A percentile compares a stretch with the other conserved stretches of the same genome.
Evolutionary conservation across 2,329 filamentous ascomycete genomes (phyloP).

Genomic region (Diaporthe vexans): DNA sequence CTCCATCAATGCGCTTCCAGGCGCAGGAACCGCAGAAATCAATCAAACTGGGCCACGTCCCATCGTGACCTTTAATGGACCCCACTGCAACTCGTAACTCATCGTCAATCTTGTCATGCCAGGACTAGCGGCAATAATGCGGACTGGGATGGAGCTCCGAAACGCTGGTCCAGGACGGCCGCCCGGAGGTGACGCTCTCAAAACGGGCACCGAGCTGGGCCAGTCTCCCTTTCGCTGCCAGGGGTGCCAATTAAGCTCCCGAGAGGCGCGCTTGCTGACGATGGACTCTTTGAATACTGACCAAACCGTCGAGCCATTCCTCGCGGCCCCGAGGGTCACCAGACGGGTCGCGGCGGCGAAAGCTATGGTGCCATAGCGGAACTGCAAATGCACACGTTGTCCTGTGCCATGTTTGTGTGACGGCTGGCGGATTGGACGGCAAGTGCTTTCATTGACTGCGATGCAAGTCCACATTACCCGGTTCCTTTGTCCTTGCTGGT

Average conservation of each 20-base stretch:
- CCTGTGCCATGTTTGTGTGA: conserved; percentile 10
- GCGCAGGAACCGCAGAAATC: conserved; percentile 40
- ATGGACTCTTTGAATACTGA: conserved; percentile 5
- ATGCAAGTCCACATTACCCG: background rate
- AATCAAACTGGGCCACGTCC: conserved; percentile 41
- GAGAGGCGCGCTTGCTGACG: conserved; percentile 33
- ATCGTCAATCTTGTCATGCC: conserved; percentile 37
- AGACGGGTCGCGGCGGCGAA: background rate
- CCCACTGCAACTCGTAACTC: conserved; percentile 38
- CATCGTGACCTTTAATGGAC: conserved; percentile 32
- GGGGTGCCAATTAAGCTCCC: conserved; percentile 36
- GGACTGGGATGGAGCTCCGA: conserved; percentile 36
- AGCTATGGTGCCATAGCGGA: conserved; percentile 26
- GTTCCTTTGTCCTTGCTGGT: conserved; percentile 6
- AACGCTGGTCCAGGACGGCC: conserved; percentile 18
- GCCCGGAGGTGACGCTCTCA: conserved; percentile 14
- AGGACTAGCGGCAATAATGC: conserved; percentile 27
- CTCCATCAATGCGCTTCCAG: conserved; percentile 31
- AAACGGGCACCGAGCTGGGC: conserved; percentile 20
- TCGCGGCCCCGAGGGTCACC: conserved; percentile 28
- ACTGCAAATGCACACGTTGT: conserved; percentile 21
- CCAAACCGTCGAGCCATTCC: conserved; percentile 18
- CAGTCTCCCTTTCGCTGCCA: background rate
- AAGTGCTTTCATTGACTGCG: background rate
- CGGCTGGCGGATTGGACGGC: background rate